These are phyloP conservation scores for Clavispora carvajalis DNA, from an alignment of 805 yeast species.

Conservation along the genomic window DNA sequence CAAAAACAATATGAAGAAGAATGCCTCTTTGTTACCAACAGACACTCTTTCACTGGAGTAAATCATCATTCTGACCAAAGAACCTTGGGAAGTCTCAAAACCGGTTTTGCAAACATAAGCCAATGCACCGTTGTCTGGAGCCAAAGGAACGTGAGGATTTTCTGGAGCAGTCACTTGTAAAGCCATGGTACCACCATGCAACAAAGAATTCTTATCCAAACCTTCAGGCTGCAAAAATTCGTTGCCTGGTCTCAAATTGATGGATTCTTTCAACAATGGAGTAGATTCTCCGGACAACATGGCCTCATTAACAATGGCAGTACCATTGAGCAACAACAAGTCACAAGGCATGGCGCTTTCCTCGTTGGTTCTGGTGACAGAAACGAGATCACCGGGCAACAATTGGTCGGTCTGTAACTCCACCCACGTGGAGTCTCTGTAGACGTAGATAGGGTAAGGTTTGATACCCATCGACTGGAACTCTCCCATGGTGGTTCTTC, in stretches of 20 bases:
- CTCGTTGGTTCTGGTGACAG: slow-evolving; percentile 81
- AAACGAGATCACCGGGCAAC: slow-evolving; percentile 88
- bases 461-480: slow-evolving; percentile 96
- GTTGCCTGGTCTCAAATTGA: slow-evolving; percentile 70
- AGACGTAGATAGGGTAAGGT: slow-evolving; percentile 75
- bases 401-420: slow-evolving; percentile 66
- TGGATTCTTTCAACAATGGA: slow-evolving; percentile 89
- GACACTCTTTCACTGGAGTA: slow-evolving; percentile 94
- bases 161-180: slow-evolving; percentile 80
- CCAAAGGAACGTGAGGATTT: slow-evolving; percentile 43
- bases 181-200: slow-evolving; percentile 96
- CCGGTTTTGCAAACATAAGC: slow-evolving; percentile 92
- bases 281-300: slow-evolving; percentile 99
- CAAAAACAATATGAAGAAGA: slow-evolving; percentile 85
- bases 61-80: slow-evolving; percentile 95
- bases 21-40: slow-evolving; percentile 92
- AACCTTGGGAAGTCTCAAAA: slow-evolving; percentile 98
- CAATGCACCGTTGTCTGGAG: slow-evolving; percentile 91
- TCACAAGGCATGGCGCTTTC: slow-evolving; percentile 95
- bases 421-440: slow-evolving; percentile 67
- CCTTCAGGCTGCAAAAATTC: slow-evolving; percentile 73
- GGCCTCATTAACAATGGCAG: slow-evolving; percentile 96
- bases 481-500: slow-evolving; percentile 90
- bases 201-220: slow-evolving; percentile 77
- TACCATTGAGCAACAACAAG: slow-evolving; percentile 75